phyloP scores from a whole-genome alignment of 805 yeast species.

The Debaryomyces maramus region DNA sequence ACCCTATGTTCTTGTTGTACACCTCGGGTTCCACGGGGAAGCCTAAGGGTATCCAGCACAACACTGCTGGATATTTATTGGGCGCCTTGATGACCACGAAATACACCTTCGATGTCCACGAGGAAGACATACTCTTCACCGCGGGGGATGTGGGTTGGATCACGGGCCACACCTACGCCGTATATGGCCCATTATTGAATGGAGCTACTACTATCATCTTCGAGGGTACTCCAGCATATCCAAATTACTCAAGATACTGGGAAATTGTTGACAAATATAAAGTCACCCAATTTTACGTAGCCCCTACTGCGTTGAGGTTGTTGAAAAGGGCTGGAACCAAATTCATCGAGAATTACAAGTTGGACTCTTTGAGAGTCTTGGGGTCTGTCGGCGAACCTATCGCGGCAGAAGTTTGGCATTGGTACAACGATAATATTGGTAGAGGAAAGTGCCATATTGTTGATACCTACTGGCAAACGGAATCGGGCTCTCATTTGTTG shows the following conservation, averaged over 20 bases:
- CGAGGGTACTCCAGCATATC: conserved; percentile 98
- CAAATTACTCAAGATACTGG: conserved; percentile 95
- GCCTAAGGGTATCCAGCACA: conserved; percentile 97
- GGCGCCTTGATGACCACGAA: conserved; percentile 91
- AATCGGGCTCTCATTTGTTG: conserved; percentile 92
- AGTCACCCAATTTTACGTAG: conserved; percentile 96
- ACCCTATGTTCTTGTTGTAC: conserved; percentile 91
- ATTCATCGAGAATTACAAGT: conserved; percentile 76
- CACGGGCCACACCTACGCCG: conserved; percentile 95
- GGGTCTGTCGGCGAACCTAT: conserved; percentile 99
- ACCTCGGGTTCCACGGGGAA: conserved; percentile 98
- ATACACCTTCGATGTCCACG: conserved; percentile 91
- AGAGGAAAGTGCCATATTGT: conserved; percentile 84
- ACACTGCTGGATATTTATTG: conserved; percentile 90
- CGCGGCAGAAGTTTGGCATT: conserved; percentile 97
- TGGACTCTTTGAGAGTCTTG: conserved; percentile 82
- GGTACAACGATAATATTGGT: conserved; percentile 94
- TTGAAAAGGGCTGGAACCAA: conserved; percentile 86
- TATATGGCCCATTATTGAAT: conserved; percentile 83
- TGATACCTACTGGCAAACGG: conserved; percentile 99
- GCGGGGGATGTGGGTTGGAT: conserved; percentile 99
- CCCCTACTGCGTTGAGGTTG: conserved; percentile 95
- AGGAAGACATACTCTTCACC: conserved; percentile 84
- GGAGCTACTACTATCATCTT: conserved; percentile 93
- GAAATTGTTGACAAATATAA: conserved; percentile 87